Evolutionary conservation across 371 early-diverging fungal species (phyloP), one percentile per base, ranked within the genome.

Genomic region (Syncephalis plumigaleata): DNA sequence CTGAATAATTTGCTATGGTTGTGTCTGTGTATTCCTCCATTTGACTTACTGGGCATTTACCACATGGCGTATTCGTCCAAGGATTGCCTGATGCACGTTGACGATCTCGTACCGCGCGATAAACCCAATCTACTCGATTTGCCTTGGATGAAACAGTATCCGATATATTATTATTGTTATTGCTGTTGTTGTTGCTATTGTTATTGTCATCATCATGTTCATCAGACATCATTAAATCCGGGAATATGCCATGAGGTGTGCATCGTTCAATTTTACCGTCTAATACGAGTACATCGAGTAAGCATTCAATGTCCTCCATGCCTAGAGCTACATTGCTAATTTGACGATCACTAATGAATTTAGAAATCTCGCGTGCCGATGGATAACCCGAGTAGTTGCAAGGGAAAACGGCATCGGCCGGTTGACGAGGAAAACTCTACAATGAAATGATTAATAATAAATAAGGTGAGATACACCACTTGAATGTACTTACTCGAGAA

Each of bases 281-380:
- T 55, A 84, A 92, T 4, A 85, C 76, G 15, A 98, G 68, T 20
- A 85, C 75, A 56, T 92, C 87, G 47, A 94, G 57, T 36, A 96
- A 62, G 55, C 66, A 70, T 17, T 75, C 68, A 25, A 97, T 79
- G 51, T 98, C 91, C 7, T 64, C 72, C 7, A 71, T 59, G 3
- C 75, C 66, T 22, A 96, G 64, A 27, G 77, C 77, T 9, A 88
- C 80, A 18, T 76, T 76, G 4, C 80, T 71, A 46, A 90, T 76
- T 36, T 77, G 63, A 42, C 73, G 73, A 21, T 79, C 77, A 31
- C 63, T 64, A 48, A 93, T 79, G 47, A 75, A 83, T 18, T 68
- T 63, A 50, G 68, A 71, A 13, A 93, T 71, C 55, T 74, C 67
- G 3, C 60, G 50, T n/a, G 82, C 75, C 0, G 84, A 76, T 0